Evolutionary conservation across 2,329 filamentous ascomycete genomes (phyloP).

Genomic region (Venturia aucupariae): DNA sequence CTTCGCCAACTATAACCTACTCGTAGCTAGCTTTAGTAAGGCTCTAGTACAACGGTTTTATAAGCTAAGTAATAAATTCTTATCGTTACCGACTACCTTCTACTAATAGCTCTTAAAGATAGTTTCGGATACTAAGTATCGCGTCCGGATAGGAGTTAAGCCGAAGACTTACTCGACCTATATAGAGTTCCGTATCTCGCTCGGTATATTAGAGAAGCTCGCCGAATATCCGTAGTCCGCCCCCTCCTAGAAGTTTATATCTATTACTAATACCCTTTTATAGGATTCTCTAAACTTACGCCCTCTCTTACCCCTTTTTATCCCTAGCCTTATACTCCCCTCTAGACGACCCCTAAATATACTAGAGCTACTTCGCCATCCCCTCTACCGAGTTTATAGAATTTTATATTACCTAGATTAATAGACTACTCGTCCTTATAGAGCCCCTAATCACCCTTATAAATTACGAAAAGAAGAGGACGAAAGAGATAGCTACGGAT

Average conservation of each 20-base stretch:
- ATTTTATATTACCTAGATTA: neutral
- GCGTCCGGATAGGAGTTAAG: neutral
- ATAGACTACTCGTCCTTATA: neutral
- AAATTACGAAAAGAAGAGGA: neutral
- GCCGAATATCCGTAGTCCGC: too few species aligned
- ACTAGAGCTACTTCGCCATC: neutral
- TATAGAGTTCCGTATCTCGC: neutral
- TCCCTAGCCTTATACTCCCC: too few species aligned
- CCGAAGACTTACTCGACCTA: neutral
- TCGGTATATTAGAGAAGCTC: neutral
- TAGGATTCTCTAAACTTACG: too few species aligned
- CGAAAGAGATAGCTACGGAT: neutral
- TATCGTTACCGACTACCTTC: too few species aligned
- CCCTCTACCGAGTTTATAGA: neutral
- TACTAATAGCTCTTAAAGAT: neutral
- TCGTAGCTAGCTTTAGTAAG: too few species aligned
- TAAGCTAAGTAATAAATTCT: too few species aligned
- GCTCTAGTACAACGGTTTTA: too few species aligned
- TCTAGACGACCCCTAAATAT: too few species aligned
- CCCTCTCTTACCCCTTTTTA: too few species aligned
- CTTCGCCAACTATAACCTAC: too few species aligned
- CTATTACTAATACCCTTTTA: neutral
- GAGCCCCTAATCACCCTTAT: neutral
- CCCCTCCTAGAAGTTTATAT: neutral
- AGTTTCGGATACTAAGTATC: neutral